Percentiles rank a stretch among this genome's conserved stretches.
These are phyloP conservation scores for Venturia pyrina DNA, from an alignment of 2,329 filamentous ascomycete genomes.

Conservation along the genomic window DNA sequence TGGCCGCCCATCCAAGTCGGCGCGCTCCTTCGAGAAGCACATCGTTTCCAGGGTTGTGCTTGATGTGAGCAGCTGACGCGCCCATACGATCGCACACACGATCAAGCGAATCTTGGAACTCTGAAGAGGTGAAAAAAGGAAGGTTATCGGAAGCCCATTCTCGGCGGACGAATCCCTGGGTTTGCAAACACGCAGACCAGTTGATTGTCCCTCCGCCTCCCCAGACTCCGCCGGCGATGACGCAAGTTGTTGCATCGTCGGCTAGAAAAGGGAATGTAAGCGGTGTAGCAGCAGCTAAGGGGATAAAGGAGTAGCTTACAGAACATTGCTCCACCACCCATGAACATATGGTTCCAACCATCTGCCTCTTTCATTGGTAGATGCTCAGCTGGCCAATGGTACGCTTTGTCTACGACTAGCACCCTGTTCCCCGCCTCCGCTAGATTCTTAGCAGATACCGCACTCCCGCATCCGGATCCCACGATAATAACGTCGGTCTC, in stretches of 20 bases:
- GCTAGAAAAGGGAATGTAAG: constrained; percentile 12
- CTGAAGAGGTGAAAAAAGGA: constrained; percentile 60
- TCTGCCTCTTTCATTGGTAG: constrained; percentile 63
- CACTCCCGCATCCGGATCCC: constrained; percentile 79
- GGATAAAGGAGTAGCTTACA: constrained; percentile 22
- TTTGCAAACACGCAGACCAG: constrained; percentile 61
- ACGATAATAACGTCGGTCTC: constrained; percentile 77
- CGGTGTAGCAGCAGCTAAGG: background rate
- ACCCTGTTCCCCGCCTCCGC: constrained; percentile 67
- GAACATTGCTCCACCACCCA: constrained; percentile 52
- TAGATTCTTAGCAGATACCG: constrained; percentile 69
- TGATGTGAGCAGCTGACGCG: constrained; percentile 53
- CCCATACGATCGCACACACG: constrained; percentile 72
- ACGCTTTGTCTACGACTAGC: constrained; percentile 72
- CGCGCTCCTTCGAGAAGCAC: constrained; percentile 65
- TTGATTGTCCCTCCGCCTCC: constrained; percentile 85
- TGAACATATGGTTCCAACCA: constrained; percentile 56
- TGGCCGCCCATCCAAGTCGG: constrained; percentile 62
- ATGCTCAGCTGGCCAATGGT: constrained; percentile 61
- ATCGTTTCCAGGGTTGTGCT: constrained; percentile 63
- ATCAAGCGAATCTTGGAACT: constrained; percentile 72
- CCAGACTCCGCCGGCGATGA: constrained; percentile 64
- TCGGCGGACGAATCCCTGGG: constrained; percentile 64
- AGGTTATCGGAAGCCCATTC: constrained; percentile 69
- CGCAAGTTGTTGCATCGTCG: constrained; percentile 39